Evolutionary conservation across 495 filamentous ascomycete genomes (phyloP).

Genomic region (Penicillium paxilli): DNA sequence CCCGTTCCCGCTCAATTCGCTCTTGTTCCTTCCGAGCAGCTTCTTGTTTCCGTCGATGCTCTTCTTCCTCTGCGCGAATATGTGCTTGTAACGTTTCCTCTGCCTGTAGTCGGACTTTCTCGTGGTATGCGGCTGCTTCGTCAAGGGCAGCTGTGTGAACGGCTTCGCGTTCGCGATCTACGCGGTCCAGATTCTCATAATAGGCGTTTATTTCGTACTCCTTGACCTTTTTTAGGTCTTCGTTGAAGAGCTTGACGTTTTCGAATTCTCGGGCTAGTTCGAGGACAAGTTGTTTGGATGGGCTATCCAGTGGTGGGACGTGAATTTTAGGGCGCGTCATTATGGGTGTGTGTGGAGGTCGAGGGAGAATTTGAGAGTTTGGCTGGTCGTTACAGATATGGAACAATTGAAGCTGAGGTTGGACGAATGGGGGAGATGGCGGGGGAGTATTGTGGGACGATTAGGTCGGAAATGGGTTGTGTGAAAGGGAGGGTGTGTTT

Average conservation of each 20-base stretch:
- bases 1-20: constrained; percentile 37
- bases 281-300: constrained; percentile 50
- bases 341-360: neutral
- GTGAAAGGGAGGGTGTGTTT: neutral
- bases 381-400: no score
- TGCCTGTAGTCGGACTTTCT: constrained; percentile 62
- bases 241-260: constrained; percentile 36
- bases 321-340: constrained; percentile 30
- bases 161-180: constrained; percentile 42
- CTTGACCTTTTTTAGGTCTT: constrained; percentile 42
- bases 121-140: constrained; percentile 60
- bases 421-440: neutral
- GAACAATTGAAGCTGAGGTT: neutral
- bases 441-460: no score
- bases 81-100: constrained; percentile 38
- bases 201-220: constrained; percentile 45
- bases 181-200: constrained; percentile 46
- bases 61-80: constrained; percentile 37
- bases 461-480: neutral
- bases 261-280: constrained; percentile 46
- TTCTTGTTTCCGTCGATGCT: constrained; percentile 33
- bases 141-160: constrained; percentile 62
- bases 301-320: constrained; percentile 40
- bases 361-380: neutral
- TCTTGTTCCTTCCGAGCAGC: constrained; percentile 37